phyloP scores from a whole-genome alignment of 1,139 yeast genomes.

The Chernovozyma aurita region DNA sequence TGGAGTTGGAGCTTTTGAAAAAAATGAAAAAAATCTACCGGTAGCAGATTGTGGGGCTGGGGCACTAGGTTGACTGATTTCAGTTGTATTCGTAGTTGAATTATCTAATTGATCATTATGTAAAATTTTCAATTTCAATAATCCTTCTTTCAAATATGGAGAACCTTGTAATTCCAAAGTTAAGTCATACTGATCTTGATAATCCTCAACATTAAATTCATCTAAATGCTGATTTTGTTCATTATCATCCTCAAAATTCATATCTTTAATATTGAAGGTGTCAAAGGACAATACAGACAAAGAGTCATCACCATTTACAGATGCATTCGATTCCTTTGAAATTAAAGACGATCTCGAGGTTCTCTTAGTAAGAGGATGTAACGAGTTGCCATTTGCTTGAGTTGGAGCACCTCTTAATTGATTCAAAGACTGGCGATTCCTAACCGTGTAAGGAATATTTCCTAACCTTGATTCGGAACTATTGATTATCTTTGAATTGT shows the following conservation, averaged over 20 bases:
- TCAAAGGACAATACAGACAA: conserved; percentile 37
- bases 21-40: conserved; percentile 23
- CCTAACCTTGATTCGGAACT: conserved; percentile 3
- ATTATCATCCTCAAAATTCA: conserved; percentile 13
- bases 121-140: conserved; percentile 48
- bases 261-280: conserved; percentile 21
- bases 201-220: conserved; percentile 38
- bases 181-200: conserved; percentile 53
- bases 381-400: conserved; percentile 1
- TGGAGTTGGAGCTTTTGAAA: conserved; percentile 13
- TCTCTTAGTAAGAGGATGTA: conserved; percentile 21
- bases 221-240: conserved; percentile 23
- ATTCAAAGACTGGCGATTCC: conserved; percentile 30
- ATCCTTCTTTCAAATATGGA: conserved; percentile 78
- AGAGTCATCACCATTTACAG: conserved; percentile 27
- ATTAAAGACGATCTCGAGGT: conserved; percentile 35
- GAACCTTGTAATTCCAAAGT: conserved; percentile 64
- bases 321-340: conserved; percentile 22
- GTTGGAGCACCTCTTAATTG: conserved; percentile 17
- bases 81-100: conserved; percentile 13
- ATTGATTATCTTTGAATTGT: conserved; percentile 19
- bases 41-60: conserved; percentile 18
- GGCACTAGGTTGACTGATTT: conserved; percentile 18
- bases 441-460: conserved; percentile 13
- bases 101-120: conserved; percentile 39